Evolutionary conservation across 2,329 filamentous ascomycete species (phyloP), one percentile per base, ranked within the genome.

Genomic region (Penicillium vulpinum): DNA sequence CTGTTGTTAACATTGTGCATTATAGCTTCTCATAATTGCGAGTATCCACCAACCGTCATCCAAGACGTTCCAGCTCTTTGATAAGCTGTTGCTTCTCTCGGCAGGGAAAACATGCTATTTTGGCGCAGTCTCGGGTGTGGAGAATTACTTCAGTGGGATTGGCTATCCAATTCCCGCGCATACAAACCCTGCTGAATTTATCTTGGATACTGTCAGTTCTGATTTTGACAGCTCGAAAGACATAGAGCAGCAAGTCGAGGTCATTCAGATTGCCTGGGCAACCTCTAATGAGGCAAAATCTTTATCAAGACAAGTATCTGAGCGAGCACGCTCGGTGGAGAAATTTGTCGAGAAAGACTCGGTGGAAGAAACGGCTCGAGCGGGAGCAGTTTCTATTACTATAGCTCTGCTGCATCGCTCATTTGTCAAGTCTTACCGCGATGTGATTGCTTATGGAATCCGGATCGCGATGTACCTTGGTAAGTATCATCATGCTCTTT

Each of bases 41-140:
- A 91, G 88, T 38, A 94, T 95, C 59, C 91, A 95, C 70, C 91
- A 95, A 69, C 91, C 91, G 0, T 93, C 90, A 0, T 90, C 89
- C 0, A 83, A 86, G 0, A 92, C 89, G 0, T 95, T 91, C 65
- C 82, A 88, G 60, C 83, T 92, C 13, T 95, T 95, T 64, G 90
- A 95, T 70, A 90, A 89, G 70, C 77, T 95, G 0, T 77, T 90
- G 36, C 81, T 95, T 1, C 80, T 96, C 0, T 92, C 90, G 0
- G 77, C 77, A 3, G 91, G 90, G 18, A 83, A 81, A 54, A 85
- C 87, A 0, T 88, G 87, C 62, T 95, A 92, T 73, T 90, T 88
- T 61, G 91, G 91, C 0, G 77, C 85, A 0, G 77, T 90, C 1
- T 60, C 71, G 8, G 75, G 77, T 2, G 80, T 90, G 4, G 76